Evolutionary conservation across 148 eudicot species (phyloP).

Genomic region (Gaultheria prostrata): DNA sequence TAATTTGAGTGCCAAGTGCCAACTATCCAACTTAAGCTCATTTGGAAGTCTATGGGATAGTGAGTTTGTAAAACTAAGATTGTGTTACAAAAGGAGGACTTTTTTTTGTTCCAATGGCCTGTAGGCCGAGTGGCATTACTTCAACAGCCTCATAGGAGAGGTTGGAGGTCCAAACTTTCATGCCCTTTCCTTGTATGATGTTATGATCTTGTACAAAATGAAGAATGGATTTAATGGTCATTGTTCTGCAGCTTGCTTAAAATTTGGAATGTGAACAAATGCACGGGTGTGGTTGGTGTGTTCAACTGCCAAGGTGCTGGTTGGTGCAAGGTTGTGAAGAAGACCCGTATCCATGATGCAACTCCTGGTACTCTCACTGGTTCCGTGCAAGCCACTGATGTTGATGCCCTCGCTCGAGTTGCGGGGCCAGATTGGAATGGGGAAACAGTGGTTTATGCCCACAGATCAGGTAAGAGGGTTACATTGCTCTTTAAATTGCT

Average conservation of each 20-base stretch:
- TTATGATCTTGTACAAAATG: background rate
- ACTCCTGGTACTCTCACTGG: slow-evolving; percentile 71
- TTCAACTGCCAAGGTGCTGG: slow-evolving; percentile 99
- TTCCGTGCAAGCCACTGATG: slow-evolving; percentile 64
- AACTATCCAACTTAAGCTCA: background rate
- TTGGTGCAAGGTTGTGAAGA: slow-evolving; percentile 78
- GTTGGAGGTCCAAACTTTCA: background rate
- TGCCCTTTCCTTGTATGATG: background rate
- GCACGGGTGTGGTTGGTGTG: slow-evolving; percentile 84
- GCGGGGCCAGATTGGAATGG: slow-evolving; percentile 74
- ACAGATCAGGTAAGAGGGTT: slow-evolving; percentile 68
- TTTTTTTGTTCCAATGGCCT: background rate
- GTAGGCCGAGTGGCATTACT: background rate
- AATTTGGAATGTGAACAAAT: slow-evolving; percentile 86
- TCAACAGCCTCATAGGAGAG: background rate
- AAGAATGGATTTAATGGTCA: background rate
- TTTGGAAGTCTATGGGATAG: background rate
- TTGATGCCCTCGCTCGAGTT: slow-evolving; percentile 54
- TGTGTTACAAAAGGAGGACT: background rate
- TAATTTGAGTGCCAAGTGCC: background rate
- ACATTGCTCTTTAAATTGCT: background rate
- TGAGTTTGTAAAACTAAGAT: background rate
- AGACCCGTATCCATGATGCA: slow-evolving; percentile 77
- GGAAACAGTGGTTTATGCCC: slow-evolving; percentile 54
- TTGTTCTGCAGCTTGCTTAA: slow-evolving; percentile 68